Evolutionary conservation across 1,284 basidiomycete species (phyloP), one percentile per base, ranked within the genome.

Genomic region (Caloboletus inedulis): DNA sequence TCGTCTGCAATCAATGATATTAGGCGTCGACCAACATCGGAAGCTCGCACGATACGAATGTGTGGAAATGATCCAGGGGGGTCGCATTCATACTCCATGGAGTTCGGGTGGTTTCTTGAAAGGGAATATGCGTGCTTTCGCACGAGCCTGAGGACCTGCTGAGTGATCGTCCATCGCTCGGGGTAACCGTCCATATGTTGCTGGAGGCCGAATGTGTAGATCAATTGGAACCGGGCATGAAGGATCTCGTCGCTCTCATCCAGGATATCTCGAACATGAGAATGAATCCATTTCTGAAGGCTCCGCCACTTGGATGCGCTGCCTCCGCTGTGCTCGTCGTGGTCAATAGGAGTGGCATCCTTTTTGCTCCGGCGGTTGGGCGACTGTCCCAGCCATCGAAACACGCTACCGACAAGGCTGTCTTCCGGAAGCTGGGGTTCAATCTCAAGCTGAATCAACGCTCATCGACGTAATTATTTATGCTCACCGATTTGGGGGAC

Each of bases 91-190:
- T 45, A 54, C 43, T 43, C 19, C 43, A 46, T 27, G 34, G 66
- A 23, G 9, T 16, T 4, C 65, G 56, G 33, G 18, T n/a, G 13
- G 7, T 43, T 19, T 9, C 29, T 42, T 21, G 47, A 34, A 10
- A 61, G 36, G 13, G 23, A 23, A 9, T 6, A 2, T 0, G 57
- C 52, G 31, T 59, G 54, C 2, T 42, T 37, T 13, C 52, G 58
- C 1, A 62, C 57, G 2, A 67, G 54, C 3, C 44, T 13, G 4
- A 80, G 61, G 1, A 79, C 42, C 13, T 76, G 62, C 47, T 79
- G 74, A 3, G 64, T 66, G 2, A 63, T 72, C 0, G 50, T 60
- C 79, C 80, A 81, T 33, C 79, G 71, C 51, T 76, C 63, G 2
- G 77, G 76, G 16, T 34, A 34, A 3, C 33, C 33, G 4, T 34